Conservation (phyloP, 441 rosid species). For the Mallotus repandus region DNA sequence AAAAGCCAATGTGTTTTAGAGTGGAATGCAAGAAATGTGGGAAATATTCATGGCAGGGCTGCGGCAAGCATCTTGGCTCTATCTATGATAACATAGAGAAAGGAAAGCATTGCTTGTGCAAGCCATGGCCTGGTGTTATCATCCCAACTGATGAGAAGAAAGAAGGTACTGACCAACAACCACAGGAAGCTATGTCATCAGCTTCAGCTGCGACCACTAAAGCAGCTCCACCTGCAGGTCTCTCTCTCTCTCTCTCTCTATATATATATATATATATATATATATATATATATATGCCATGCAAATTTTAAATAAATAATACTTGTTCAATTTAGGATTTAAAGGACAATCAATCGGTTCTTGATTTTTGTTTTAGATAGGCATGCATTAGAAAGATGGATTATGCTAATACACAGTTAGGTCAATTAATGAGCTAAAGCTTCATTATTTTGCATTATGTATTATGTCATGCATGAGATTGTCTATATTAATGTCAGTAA, state of each 20-base stretch:
- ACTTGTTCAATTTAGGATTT: not conserved
- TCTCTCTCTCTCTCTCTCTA: too few relatives aligned
- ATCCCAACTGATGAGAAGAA: slow-evolving; percentile 8
- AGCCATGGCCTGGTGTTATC: slow-evolving; percentile 52
- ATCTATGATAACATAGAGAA: slow-evolving; percentile 39
- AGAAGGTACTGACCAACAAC: slow-evolving; percentile 10
- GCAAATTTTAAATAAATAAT: not conserved
- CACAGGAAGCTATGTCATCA: not conserved
- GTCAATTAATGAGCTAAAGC: not conserved
- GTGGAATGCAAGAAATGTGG: slow-evolving; percentile 47
- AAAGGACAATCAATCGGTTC: too few relatives aligned
- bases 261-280: not conserved
- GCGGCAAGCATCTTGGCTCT: slow-evolving; percentile 42
- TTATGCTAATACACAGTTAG: not conserved
- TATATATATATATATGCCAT: not conserved
- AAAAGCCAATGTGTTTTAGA: slow-evolving; percentile 37
- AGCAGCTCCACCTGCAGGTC: not conserved
- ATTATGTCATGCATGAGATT: not conserved
- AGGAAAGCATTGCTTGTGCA: slow-evolving; percentile 56
- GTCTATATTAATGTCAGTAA: too few relatives aligned
- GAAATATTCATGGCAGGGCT: slow-evolving; percentile 48
- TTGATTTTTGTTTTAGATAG: too few relatives aligned
- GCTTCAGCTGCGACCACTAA: not conserved
- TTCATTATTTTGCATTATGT: not conserved
- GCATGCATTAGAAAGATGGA: too few relatives aligned